These are phyloP conservation scores for Phytophthora syringae DNA, from an alignment of 352 stramenopile genomes.

Conservation along the genomic window DNA sequence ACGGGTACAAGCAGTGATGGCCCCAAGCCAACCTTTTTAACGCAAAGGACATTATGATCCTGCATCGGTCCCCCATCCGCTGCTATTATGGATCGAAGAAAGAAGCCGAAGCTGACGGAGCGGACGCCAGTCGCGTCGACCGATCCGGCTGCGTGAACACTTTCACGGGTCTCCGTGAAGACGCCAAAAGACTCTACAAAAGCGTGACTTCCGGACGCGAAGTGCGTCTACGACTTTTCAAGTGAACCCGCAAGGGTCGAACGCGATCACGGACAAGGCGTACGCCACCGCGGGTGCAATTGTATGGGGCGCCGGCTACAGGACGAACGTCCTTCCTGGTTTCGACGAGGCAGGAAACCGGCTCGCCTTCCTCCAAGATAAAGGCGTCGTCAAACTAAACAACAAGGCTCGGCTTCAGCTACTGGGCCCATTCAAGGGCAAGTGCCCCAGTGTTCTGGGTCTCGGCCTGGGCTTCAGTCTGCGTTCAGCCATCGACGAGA, in stretches of 20 bases:
- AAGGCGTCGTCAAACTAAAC: conserved; percentile 78
- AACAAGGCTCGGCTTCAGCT: conserved; percentile 56
- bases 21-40: conserved; percentile 45
- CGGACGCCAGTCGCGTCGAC: conserved; percentile 59
- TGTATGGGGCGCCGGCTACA: conserved; percentile 86
- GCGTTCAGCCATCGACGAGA: conserved; percentile 77
- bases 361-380: conserved; percentile 53
- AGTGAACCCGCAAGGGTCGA: conserved; percentile 62
- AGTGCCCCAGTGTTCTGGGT: conserved; percentile 57
- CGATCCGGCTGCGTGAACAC: conserved; percentile 82
- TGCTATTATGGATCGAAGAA: conserved; percentile 84
- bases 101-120: conserved; percentile 78
- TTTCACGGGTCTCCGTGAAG: conserved; percentile 84
- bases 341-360: conserved; percentile 54
- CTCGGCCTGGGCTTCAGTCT: conserved; percentile 85
- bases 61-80: conserved; percentile 78
- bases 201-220: conserved; percentile 68
- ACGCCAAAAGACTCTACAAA: conserved; percentile 83
- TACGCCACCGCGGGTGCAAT: conserved; percentile 78
- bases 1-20: conserved; percentile 9
- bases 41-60: conserved; percentile 79
- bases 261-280: conserved; percentile 62
- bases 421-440: conserved; percentile 15
- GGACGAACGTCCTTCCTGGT: conserved; percentile 61
- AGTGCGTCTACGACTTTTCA: conserved; percentile 72